A percentile compares a stretch with the other conserved stretches of the same genome.
These are phyloP conservation scores for Angophora floribunda DNA, from an alignment of 345 rosid species.

Conservation along the genomic window DNA sequence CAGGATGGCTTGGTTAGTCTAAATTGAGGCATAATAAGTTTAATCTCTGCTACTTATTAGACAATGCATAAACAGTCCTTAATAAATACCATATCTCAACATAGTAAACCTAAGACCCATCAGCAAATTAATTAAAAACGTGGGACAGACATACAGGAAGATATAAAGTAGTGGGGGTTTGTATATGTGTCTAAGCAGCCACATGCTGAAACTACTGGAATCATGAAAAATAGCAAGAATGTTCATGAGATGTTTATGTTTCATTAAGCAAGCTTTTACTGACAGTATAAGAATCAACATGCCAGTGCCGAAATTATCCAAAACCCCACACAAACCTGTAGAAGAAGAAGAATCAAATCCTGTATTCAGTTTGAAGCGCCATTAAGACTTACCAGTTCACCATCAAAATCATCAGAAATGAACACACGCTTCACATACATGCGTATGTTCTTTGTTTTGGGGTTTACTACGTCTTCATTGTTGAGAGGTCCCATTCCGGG, in stretches of 20 bases:
- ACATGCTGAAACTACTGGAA: neutral
- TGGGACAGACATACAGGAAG: neutral
- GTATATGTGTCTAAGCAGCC: neutral
- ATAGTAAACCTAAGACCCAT: neutral
- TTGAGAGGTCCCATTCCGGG: slow-evolving; percentile 99
- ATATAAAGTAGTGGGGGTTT: neutral
- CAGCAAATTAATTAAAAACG: neutral
- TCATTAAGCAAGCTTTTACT: neutral
- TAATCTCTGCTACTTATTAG: neutral
- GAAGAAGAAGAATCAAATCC: neutral
- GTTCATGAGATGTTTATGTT: neutral
- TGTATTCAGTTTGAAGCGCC: neutral
- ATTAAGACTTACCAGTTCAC: slow-evolving; percentile 69
- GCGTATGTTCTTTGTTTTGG: slow-evolving; percentile 88
- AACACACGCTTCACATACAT: slow-evolving; percentile 93
- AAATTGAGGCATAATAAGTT: neutral
- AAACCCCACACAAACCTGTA: neutral
- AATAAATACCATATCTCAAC: neutral
- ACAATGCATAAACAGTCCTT: neutral
- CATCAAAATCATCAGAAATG: slow-evolving; percentile 99
- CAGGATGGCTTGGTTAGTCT: neutral
- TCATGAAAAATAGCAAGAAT: neutral
- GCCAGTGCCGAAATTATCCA: neutral
- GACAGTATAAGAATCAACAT: neutral
- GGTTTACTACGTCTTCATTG: slow-evolving; percentile 78